Base-by-base conservation (phyloP, 192 early-diverging fungal genomes). In the Backusella tuberculispora region DNA sequence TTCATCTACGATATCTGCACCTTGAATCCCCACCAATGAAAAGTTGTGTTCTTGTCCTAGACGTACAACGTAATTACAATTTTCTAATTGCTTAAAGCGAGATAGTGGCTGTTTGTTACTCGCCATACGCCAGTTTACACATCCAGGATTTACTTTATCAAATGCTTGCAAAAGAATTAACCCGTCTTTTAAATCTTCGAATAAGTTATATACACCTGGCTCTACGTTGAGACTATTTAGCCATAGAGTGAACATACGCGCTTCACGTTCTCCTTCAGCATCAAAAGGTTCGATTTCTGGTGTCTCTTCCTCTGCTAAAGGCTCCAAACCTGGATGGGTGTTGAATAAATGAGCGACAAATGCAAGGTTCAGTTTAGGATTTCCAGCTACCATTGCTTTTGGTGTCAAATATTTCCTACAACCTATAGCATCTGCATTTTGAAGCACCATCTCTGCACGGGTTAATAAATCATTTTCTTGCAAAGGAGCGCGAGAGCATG, bases 301-400 rank as follows among this genome's bases (percentile, higher is more conserved):
- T 74, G 91, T 92, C 74, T 99, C 98, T 71, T 90, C 90, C 75
- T 98, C 95, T 56, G 91, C 87, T 64, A 99, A 89, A 75, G 95
- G 94, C 69, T 89, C 96, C 45, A 99, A 85, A 63, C 98, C 95
- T 66, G 98, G 98, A 80, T 97, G 93, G 56, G 91, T 98, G 88
- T 99, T 99, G 88, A 99, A 99, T 73, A 99, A 83, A 79, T 97
- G 90, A 41, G 98, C 98, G 47, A 98, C 96, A 85, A 98, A 98
- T 19, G 98, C 98, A 82, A 99, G 89, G 83, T 99, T 99, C 66
- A 99, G 91, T 85, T 96, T 99, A 21, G 93, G 88, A 85, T 99
- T 99, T 41, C 98, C 98, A 73, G 91, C 94, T 56, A 97, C 94
- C 40, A 99, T 80, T 15, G 98, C 94, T 78, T 96, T 97, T 70